These are phyloP conservation scores for Bruguiera hainesii DNA, from an alignment of 441 rosid species.

Conservation along the genomic window DNA sequence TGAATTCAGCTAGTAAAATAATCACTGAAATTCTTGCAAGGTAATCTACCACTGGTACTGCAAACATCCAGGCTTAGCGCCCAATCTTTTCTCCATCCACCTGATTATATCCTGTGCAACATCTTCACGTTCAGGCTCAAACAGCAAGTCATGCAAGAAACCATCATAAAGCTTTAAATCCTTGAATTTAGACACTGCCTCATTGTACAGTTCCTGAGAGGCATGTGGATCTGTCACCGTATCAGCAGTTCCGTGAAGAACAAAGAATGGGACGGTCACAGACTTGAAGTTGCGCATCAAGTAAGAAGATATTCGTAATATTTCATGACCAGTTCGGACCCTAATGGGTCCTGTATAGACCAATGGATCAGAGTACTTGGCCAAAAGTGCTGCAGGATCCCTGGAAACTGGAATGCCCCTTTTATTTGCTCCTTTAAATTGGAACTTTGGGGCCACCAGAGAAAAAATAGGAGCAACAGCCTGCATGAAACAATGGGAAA, in stretches of 20 bases:
- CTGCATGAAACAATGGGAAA: constrained; percentile 32
- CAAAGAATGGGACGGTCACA: constrained; percentile 75
- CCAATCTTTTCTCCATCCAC: constrained; percentile 82
- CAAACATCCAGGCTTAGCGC: constrained; percentile 12
- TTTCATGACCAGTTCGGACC: constrained; percentile 92
- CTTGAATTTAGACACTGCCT: constrained; percentile 75
- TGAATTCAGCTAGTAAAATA: too few relatives aligned
- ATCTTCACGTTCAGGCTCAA: constrained; percentile 87
- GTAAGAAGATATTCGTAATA: constrained; percentile 68
- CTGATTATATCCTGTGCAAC: constrained; percentile 68
- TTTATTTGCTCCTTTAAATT: constrained; percentile 97
- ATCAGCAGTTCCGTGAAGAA: constrained; percentile 92
- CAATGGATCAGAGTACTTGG: constrained; percentile 90
- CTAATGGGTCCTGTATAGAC: constrained; percentile 97
- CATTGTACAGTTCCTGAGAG: constrained; percentile 71
- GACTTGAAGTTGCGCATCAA: constrained; percentile 65
- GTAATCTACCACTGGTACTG: constrained; percentile 15
- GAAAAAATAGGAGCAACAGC: constrained; percentile 92
- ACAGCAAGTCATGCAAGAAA: constrained; percentile 89
- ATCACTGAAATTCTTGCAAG: background rate
- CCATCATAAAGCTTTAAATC: constrained; percentile 88
- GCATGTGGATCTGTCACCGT: constrained; percentile 91
- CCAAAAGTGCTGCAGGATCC: constrained; percentile 81
- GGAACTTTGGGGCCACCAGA: constrained; percentile 72
- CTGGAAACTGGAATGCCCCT: constrained; percentile 96